phyloP scores from a whole-genome alignment of 441 rosid genomes.

The Erysimum cheiri region DNA sequence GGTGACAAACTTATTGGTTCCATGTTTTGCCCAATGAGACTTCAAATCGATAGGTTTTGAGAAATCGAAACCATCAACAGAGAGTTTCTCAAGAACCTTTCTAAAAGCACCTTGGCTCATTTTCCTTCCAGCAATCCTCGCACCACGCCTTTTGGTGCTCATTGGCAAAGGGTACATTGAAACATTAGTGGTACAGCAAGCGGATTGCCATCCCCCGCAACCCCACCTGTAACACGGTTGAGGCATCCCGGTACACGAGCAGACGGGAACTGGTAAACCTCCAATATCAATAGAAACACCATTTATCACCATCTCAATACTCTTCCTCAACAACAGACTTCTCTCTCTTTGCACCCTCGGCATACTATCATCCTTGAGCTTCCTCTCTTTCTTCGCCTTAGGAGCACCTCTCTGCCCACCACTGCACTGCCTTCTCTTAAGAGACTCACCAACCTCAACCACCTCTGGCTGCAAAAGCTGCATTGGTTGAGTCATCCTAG shows the following conservation, averaged over 20 bases:
- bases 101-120: conserved; percentile 97
- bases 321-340: conserved; percentile 36
- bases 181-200: conserved; percentile 87
- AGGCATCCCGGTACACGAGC: conserved; percentile 84
- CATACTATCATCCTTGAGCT: conserved; percentile 55
- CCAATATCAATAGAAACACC: conserved; percentile 56
- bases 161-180: conserved; percentile 91
- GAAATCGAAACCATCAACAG: conserved; percentile 39
- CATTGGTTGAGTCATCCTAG: conserved; percentile 56
- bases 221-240: conserved; percentile 97
- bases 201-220: conserved; percentile 98
- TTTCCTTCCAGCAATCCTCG: conserved; percentile 92
- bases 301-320: conserved; percentile 37
- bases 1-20: conserved; percentile 96
- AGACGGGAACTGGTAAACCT: conserved; percentile 84
- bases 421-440: conserved; percentile 65
- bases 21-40: conserved; percentile 93
- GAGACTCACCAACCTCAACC: conserved; percentile 48
- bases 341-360: conserved; percentile 27
- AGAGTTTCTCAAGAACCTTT: conserved; percentile 54
- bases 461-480: conserved; percentile 61
- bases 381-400: conserved; percentile 77
- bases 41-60: conserved; percentile 76
- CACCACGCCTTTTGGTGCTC: conserved; percentile 91
- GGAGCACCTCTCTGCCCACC: conserved; percentile 55